phyloP scores from a whole-genome alignment of 495 filamentous ascomycete genomes.

The Hypoxylon subgilvum region DNA sequence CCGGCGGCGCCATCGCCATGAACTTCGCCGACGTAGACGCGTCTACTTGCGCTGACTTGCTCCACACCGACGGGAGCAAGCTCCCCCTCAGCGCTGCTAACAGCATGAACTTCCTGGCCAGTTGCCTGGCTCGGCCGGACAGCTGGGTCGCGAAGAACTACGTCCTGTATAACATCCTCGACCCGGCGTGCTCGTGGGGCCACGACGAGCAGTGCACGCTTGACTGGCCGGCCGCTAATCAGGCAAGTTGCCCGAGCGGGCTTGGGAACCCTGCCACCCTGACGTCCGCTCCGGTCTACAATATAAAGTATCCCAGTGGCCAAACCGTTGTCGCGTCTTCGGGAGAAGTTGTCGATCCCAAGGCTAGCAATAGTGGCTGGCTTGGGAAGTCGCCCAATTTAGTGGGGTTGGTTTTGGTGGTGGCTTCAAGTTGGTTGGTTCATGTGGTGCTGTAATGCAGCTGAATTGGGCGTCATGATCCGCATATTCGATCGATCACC shows the following conservation, averaged over 20 bases:
- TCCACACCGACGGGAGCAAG: constrained; percentile 50
- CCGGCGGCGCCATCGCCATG: constrained; percentile 53
- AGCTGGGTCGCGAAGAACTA: constrained; percentile 53
- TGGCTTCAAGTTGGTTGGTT: constrained; percentile 9
- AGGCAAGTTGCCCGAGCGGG: constrained; percentile 47
- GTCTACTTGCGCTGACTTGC: constrained; percentile 46
- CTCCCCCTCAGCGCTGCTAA: constrained; percentile 56
- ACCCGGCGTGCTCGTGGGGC: constrained; percentile 52
- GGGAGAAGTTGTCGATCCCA: constrained; percentile 42
- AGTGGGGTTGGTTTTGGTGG: constrained; percentile 8
- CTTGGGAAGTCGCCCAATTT: constrained; percentile 9
- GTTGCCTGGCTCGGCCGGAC: constrained; percentile 48
- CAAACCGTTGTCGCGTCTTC: constrained; percentile 47
- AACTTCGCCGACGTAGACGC: constrained; percentile 46
- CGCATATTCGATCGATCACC: neutral
- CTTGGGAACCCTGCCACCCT: constrained; percentile 47
- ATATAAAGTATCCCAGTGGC: constrained; percentile 54
- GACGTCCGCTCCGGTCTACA: constrained; percentile 50
- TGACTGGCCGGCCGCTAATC: constrained; percentile 55
- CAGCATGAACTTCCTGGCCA: constrained; percentile 57
- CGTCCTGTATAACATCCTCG: constrained; percentile 53
- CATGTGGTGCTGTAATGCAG: neutral
- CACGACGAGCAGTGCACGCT: constrained; percentile 52
- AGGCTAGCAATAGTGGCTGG: constrained; percentile 3
- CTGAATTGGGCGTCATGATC: neutral